Percentiles rank a stretch among this genome's conserved stretches.
Conservation (phyloP, 352 stramenopile genomes). For the Phytophthora pseudosyringae region DNA sequence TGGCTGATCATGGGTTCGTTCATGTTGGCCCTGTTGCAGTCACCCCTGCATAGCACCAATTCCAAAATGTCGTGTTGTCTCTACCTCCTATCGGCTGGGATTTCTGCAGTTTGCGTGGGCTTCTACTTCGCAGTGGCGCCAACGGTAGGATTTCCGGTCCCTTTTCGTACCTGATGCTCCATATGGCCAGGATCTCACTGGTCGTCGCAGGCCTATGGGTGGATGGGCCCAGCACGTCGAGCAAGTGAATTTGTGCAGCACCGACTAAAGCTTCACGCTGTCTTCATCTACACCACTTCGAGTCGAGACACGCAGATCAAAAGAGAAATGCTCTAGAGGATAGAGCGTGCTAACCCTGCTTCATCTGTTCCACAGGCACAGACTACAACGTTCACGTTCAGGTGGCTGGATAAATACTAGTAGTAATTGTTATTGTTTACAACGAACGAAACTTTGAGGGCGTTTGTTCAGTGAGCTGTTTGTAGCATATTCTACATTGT, state of each 20-base stretch:
- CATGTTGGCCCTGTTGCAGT: constrained; percentile 17
- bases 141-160: constrained; percentile 26
- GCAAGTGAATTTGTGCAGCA: background rate
- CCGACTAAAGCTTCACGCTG: constrained; percentile 19
- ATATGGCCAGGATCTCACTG: constrained; percentile 26
- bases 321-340: no score
- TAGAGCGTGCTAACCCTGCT: no score
- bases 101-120: constrained; percentile 8
- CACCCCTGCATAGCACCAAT: constrained; percentile 19
- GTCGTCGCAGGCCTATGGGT: constrained; percentile 18
- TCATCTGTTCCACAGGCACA: no score
- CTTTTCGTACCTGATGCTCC: constrained; percentile 27
- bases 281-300: constrained; percentile 25
- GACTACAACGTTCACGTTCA: no score
- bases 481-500: no score
- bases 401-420: no score
- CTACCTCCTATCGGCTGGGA: constrained; percentile 3
- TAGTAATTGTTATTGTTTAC: no score
- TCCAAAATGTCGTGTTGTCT: constrained; percentile 10
- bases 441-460: no score
- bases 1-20: constrained; percentile 25
- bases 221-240: constrained; percentile 15
- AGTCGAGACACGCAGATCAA: constrained; percentile 1
- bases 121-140: constrained; percentile 25
- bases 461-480: no score